Evolutionary conservation across 805 yeast species (phyloP).

Genomic region (Yamadazyma endophytica): DNA sequence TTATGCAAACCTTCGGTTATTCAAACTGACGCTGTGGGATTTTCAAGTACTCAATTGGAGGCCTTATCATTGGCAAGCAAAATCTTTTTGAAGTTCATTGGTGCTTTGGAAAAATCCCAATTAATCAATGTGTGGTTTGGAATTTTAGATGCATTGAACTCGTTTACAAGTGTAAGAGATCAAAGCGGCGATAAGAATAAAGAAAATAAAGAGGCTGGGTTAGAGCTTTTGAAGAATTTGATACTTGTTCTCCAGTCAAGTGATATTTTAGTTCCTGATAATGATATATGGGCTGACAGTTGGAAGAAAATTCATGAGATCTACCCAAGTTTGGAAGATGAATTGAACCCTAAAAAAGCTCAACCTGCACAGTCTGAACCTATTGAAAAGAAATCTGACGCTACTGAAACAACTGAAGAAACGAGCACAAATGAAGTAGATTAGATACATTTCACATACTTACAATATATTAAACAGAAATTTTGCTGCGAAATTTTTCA

Average conservation of each 20-base stretch:
- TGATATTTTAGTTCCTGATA: constrained; percentile 18
- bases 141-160: constrained; percentile 28
- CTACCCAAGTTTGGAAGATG: constrained; percentile 24
- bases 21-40: constrained; percentile 58
- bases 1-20: constrained; percentile 59
- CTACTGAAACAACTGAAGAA: neutral
- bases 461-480: too few relatives aligned
- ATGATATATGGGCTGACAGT: constrained; percentile 27
- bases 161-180: constrained; percentile 20
- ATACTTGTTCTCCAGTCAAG: constrained; percentile 31
- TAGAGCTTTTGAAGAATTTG: constrained; percentile 40
- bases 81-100: constrained; percentile 33
- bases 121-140: constrained; percentile 29
- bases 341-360: constrained; percentile 9
- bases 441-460: neutral
- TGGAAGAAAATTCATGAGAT: constrained; percentile 27
- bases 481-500: too few relatives aligned
- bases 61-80: constrained; percentile 67
- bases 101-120: constrained; percentile 18
- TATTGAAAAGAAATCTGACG: constrained; percentile 1
- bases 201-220: constrained; percentile 26
- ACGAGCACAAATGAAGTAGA: constrained; percentile 2
- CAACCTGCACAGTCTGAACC: constrained; percentile 1
- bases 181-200: constrained; percentile 12
- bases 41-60: constrained; percentile 62